phyloP scores from a whole-genome alignment of 2,329 filamentous ascomycete species.

The Penicillium brasilianum region DNA sequence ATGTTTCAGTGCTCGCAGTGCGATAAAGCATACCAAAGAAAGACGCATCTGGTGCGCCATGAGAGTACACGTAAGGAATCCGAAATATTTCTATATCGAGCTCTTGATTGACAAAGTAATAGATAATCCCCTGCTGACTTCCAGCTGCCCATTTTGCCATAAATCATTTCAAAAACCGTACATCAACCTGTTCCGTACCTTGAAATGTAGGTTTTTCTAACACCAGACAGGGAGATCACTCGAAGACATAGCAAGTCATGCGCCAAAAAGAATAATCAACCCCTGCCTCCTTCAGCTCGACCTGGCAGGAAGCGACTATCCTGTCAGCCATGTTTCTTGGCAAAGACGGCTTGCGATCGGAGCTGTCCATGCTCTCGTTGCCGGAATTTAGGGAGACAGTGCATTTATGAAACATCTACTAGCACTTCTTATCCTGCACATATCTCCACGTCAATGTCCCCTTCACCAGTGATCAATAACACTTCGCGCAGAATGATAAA shows the following conservation, averaged over 20 bases:
- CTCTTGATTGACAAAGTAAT: constrained; percentile 15
- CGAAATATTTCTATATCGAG: background rate
- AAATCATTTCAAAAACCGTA: constrained; percentile 39
- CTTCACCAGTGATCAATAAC: constrained; percentile 5
- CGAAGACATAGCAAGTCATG: constrained; percentile 38
- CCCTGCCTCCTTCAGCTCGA: constrained; percentile 33
- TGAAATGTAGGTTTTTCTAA: background rate
- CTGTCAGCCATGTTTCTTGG: constrained; percentile 35
- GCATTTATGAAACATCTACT: constrained; percentile 22
- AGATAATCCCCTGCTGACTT: constrained; percentile 33
- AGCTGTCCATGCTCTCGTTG: constrained; percentile 35
- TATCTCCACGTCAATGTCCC: constrained; percentile 14
- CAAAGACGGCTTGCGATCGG: constrained; percentile 36
- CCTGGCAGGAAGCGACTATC: constrained; percentile 39
- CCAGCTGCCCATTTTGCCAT: constrained; percentile 37
- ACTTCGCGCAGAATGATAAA: constrained; percentile 4
- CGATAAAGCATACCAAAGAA: constrained; percentile 37
- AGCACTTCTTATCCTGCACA: background rate
- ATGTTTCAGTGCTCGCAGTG: constrained; percentile 38
- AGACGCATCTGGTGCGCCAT: constrained; percentile 37
- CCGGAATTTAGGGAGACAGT: constrained; percentile 25
- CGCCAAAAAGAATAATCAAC: constrained; percentile 37
- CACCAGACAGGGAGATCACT: constrained; percentile 34
- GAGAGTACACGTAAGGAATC: constrained; percentile 34
- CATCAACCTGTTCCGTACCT: background rate